Evolutionary conservation across 768 basidiomycete genomes (phyloP).

Genomic region (Calocybe indica): DNA sequence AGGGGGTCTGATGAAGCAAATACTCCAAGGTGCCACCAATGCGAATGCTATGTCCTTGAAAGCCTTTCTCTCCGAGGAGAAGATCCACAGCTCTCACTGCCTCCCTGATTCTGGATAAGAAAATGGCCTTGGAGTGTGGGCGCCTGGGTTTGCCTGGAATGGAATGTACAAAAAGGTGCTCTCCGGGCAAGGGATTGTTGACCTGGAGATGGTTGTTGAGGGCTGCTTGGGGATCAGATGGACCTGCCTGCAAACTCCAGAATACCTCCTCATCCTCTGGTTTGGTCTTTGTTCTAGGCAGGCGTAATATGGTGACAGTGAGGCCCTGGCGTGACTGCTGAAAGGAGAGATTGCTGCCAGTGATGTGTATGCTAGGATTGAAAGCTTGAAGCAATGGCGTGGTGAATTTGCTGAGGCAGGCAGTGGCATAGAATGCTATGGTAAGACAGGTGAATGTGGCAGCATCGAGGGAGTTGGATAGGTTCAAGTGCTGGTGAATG

Average conservation of each 20-base stretch:
- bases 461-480: conserved; percentile 21
- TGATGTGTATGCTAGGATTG: not conserved
- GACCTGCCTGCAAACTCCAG: conserved; percentile 6
- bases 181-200: not conserved
- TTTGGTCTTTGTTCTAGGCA: not conserved
- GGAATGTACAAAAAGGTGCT: conserved; percentile 1
- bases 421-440: conserved; percentile 27
- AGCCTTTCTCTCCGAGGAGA: not conserved
- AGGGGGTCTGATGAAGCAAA: conserved; percentile 9
- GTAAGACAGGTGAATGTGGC: conserved; percentile 31
- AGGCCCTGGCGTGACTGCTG: not conserved
- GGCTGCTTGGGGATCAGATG: conserved; percentile 4
- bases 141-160: not conserved
- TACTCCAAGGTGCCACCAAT: conserved; percentile 15
- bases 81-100: not conserved
- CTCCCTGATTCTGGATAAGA: not conserved
- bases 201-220: conserved; percentile 2
- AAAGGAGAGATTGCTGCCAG: not conserved
- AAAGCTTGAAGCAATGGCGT: conserved; percentile 15
- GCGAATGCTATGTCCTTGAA: conserved; percentile 14
- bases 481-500: conserved; percentile 16
- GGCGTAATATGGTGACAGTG: conserved; percentile 1
- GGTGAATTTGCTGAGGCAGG: conserved; percentile 30
- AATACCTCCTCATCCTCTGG: conserved; percentile 7
- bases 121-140: not conserved